Evolutionary conservation across 1,284 basidiomycete species (phyloP).

Genomic region (Baeospora myosura): DNA sequence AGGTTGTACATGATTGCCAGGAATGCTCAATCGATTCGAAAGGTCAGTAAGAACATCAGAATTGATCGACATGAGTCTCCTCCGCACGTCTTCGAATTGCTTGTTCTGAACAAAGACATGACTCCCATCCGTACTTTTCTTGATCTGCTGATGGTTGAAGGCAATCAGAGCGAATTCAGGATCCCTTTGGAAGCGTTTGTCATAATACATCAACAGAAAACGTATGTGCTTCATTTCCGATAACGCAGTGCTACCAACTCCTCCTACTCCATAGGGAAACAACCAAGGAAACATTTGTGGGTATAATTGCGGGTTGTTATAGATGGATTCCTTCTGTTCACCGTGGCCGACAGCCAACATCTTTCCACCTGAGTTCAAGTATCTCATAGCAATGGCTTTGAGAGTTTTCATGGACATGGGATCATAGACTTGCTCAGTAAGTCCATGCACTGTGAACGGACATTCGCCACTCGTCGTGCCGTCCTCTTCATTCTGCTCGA

Average conservation of each 20-base stretch:
- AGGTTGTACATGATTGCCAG: slow-evolving; percentile 19
- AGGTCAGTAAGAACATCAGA: slow-evolving; percentile 11
- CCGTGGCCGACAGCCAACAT: slow-evolving; percentile 17
- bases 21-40: slow-evolving; percentile 9
- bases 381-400: slow-evolving; percentile 17
- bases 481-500: slow-evolving; percentile 12
- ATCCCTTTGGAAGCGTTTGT: slow-evolving; percentile 1
- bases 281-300: slow-evolving; percentile 30
- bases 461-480: slow-evolving; percentile 13
- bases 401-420: slow-evolving; percentile 8
- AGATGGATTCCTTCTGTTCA: slow-evolving; percentile 16
- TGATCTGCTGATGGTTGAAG: slow-evolving; percentile 17
- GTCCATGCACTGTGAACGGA: slow-evolving; percentile 16
- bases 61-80: slow-evolving; percentile 11
- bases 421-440: slow-evolving; percentile 9
- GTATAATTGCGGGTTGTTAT: slow-evolving; percentile 25
- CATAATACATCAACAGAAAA: slow-evolving; percentile 1
- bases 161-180: slow-evolving; percentile 14
- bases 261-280: slow-evolving; percentile 29
- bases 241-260: slow-evolving; percentile 18
- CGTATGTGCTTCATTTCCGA: slow-evolving; percentile 15
- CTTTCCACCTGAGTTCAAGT: slow-evolving; percentile 15
- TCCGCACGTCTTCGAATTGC: slow-evolving; percentile 17
- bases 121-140: slow-evolving; percentile 12
- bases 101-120: slow-evolving; percentile 14